Percentiles rank a stretch among this genome's conserved stretches.
These are phyloP conservation scores for Xylariaceae sp. DNA, from an alignment of 2,329 filamentous ascomycete species.

Conservation along the genomic window DNA sequence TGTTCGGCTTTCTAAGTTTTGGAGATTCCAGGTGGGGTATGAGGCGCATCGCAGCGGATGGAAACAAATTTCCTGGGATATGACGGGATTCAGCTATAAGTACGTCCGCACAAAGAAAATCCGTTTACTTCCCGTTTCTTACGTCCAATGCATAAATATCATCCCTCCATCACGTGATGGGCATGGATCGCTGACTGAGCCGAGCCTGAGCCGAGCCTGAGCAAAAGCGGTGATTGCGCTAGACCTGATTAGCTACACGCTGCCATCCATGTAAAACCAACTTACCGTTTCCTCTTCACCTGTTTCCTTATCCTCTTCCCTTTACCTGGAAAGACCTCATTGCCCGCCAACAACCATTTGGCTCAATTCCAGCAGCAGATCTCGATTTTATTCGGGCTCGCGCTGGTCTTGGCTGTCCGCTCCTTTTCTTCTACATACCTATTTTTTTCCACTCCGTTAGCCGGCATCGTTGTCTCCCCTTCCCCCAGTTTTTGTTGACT, in stretches of 20 bases:
- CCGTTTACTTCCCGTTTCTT: too few species aligned
- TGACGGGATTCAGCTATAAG: too few species aligned
- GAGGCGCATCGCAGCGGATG: too few species aligned
- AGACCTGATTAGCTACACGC: background rate
- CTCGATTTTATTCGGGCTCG: slow-evolving; percentile 38
- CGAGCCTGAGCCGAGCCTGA: background rate
- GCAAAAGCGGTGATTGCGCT: background rate
- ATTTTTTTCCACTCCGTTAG: slow-evolving; percentile 22
- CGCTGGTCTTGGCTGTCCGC: slow-evolving; percentile 57
- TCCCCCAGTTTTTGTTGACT: slow-evolving; percentile 24
- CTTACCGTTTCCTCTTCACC: slow-evolving; percentile 19
- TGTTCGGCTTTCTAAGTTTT: too few species aligned
- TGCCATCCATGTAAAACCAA: too few species aligned
- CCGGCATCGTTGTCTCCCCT: slow-evolving; percentile 20
- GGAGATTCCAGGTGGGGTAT: too few species aligned
- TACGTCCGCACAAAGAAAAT: too few species aligned
- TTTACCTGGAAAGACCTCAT: slow-evolving; percentile 21
- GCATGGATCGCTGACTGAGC: too few species aligned
- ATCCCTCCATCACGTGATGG: too few species aligned
- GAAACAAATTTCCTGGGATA: too few species aligned
- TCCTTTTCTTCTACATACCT: slow-evolving; percentile 38
- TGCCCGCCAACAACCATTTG: slow-evolving; percentile 35
- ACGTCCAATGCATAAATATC: too few species aligned
- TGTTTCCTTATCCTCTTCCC: slow-evolving; percentile 23
- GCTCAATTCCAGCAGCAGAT: slow-evolving; percentile 53